Base-by-base conservation (phyloP, 108 stramenopile genomes). In the Skeletonema costatum region DNA sequence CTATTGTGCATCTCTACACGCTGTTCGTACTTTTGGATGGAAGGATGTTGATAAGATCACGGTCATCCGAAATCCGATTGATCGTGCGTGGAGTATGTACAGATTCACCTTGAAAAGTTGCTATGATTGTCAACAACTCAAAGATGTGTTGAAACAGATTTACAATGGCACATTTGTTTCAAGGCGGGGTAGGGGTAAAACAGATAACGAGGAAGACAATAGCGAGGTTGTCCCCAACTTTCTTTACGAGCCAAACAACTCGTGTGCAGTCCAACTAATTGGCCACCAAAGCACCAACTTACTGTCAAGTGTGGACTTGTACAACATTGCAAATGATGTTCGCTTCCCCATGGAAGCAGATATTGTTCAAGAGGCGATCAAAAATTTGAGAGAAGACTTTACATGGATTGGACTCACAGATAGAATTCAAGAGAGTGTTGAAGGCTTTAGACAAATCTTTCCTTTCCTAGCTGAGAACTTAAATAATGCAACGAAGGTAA, bases 31-130 rank as follows among this genome's bases (percentile, higher is more conserved):
- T 7, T 89, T 93, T 81, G 87, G 87, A 14, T 93, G 92, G 92
- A 76, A 76, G 51, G 60, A 71, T 61, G 76, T 62, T 2, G 81
- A 85, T 46, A 87, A 87, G 48, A 66, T 94, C 38, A 91, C 93
- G 19, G 85, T 92, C 1, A 73, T 94, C 59, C 78, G 93, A 14
- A 80, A 94, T 76, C 93, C 93, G 3, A 85, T 92, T 19, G 90
- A 92, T 61, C 87, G 93, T 12, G 93, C 91, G 1, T 94, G 93
- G 93, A 86, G 85, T 32, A 92, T 92, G 91, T 94, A 83, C 62
- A 81, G 90, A 11, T 94, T 89, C 67, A 82, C 85, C 46, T 88
- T 91, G 14, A 73, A 85, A 51, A 30, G 58, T 1, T 94, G 93
- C 66, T 94, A 88, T 72, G 50, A 85, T 12, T 94, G 93, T 76